Evolutionary conservation across 306 rosid genomes (phyloP).

Genomic region (Vigna trinervia): DNA sequence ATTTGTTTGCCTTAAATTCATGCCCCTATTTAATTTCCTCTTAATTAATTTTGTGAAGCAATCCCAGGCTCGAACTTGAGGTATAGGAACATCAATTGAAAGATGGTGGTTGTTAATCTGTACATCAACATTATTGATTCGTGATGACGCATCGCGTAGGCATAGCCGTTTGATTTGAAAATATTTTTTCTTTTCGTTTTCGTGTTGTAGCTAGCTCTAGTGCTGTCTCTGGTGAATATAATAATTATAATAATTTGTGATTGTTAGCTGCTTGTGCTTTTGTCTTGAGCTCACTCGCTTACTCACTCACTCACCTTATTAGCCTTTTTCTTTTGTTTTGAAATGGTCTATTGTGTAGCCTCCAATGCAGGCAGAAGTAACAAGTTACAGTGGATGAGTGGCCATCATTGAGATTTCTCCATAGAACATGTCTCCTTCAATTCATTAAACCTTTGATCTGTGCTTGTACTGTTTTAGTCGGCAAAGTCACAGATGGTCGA

Average conservation of each 20-base stretch:
- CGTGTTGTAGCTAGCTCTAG: conserved; percentile 24
- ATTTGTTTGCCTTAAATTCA: not conserved
- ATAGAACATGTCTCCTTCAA: conserved; percentile 21
- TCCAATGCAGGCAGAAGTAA: conserved; percentile 48
- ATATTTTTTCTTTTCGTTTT: not conserved
- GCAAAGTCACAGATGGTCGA: conserved; percentile 39
- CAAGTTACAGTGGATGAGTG: conserved; percentile 41
- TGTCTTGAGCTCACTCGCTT: conserved; percentile 1
- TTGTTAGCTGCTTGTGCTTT: conserved; percentile 12
- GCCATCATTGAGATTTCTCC: conserved; percentile 39
- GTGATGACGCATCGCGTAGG: not conserved
- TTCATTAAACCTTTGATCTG: conserved; percentile 45
- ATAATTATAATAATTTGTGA: conserved; percentile 9
- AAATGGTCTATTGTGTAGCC: conserved; percentile 47
- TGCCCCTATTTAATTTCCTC: not conserved
- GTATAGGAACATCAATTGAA: not conserved
- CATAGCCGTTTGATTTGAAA: conserved; percentile 16
- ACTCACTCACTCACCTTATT: not conserved
- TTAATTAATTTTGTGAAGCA: not conserved
- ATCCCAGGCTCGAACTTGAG: not conserved
- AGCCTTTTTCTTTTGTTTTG: conserved; percentile 37
- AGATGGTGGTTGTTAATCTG: conserved; percentile 34
- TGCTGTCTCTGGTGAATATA: conserved; percentile 30
- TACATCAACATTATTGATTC: conserved; percentile 31
- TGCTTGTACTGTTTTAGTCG: conserved; percentile 42